phyloP scores from a whole-genome alignment of 2,329 filamentous ascomycete genomes.

The Hymenoscyphus occultus region DNA sequence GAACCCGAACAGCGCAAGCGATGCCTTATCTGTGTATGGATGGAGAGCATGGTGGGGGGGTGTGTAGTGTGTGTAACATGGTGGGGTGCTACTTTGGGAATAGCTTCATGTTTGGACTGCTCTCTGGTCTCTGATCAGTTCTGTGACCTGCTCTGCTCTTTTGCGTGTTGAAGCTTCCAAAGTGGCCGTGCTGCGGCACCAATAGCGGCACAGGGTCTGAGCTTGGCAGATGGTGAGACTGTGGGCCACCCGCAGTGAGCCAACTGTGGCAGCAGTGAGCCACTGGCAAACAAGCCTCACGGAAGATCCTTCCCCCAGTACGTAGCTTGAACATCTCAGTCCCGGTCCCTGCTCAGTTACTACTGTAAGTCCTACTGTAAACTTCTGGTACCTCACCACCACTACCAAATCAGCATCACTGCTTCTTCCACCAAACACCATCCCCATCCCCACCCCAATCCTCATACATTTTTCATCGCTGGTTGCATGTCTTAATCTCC shows the following conservation, averaged over 20 bases:
- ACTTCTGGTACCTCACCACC: no score
- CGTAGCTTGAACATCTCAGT: no score
- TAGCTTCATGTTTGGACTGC: slow-evolving; percentile 18
- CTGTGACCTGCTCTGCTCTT: no score
- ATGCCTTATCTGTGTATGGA: slow-evolving; percentile 17
- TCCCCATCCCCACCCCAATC: neutral
- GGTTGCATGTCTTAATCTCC: neutral
- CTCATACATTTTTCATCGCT: neutral
- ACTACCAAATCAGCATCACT: no score
- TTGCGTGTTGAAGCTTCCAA: neutral
- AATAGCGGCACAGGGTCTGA: no score
- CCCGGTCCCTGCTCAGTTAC: neutral
- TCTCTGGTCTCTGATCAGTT: no score
- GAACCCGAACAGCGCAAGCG: slow-evolving; percentile 8
- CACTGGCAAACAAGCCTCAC: neutral
- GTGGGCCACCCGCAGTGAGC: no score
- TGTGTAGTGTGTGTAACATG: slow-evolving; percentile 12
- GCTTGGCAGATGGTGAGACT: neutral
- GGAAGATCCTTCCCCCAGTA: neutral
- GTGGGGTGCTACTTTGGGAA: slow-evolving; percentile 17
- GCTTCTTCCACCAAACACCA: neutral
- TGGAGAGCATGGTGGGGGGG: slow-evolving; percentile 10
- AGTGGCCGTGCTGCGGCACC: neutral
- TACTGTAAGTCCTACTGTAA: no score
- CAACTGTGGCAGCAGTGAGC: no score